Percentiles rank a stretch among this genome's conserved stretches.
phyloP scores from a whole-genome alignment of 805 yeast genomes.

The Ogataea methylovora region DNA sequence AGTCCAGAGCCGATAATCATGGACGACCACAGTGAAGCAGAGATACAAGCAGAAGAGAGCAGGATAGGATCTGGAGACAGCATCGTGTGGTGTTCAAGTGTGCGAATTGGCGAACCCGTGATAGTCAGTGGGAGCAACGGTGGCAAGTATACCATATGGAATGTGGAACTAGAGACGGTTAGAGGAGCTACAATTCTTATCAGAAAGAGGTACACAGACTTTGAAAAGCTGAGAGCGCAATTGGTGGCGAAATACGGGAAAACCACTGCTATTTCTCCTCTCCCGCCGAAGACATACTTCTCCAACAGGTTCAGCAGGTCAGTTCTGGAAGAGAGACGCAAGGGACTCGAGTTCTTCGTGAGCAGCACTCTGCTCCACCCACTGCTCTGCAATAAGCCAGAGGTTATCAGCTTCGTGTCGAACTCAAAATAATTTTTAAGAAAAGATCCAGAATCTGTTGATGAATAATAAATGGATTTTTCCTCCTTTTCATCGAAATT shows the following conservation, averaged over 20 bases:
- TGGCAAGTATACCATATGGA: conserved; percentile 23
- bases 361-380: conserved; percentile 48
- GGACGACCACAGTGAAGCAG: conserved; percentile 20
- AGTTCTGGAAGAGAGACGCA: conserved; percentile 49
- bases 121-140: conserved; percentile 17
- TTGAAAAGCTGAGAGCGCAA: conserved; percentile 37
- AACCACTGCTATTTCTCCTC: conserved; percentile 26
- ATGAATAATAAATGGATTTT: too few species aligned
- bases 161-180: conserved; percentile 17
- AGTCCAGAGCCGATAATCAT: conserved; percentile 35
- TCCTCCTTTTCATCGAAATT: too few species aligned
- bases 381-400: conserved; percentile 26
- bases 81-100: conserved; percentile 20
- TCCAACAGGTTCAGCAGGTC: conserved; percentile 18
- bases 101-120: conserved; percentile 25
- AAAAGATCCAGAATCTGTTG: too few species aligned
- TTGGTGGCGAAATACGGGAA: conserved; percentile 31
- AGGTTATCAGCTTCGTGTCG: conserved; percentile 33
- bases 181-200: conserved; percentile 34
- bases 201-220: conserved; percentile 60
- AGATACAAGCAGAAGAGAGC: neutral
- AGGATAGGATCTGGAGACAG: neutral
- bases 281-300: conserved; percentile 42
- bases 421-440: too few species aligned
- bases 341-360: conserved; percentile 54